Base-by-base conservation (phyloP, 2,329 filamentous ascomycete species). In the Bipolaris cookei region DNA sequence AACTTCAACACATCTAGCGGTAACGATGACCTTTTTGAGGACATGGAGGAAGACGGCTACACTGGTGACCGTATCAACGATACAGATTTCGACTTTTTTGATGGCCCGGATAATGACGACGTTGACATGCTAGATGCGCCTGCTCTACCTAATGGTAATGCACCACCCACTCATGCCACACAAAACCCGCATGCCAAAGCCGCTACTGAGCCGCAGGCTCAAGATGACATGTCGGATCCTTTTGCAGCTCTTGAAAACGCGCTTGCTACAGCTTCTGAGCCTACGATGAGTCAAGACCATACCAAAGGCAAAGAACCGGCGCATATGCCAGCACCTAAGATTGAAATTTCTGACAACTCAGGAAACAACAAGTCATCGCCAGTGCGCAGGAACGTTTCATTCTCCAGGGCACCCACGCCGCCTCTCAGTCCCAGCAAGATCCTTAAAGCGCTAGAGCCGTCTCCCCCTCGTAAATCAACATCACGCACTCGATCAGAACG, bases 11-110 rank as follows among this genome's bases (percentile, higher is more conserved):
- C 64, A 2, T 60, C 65, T 14, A 66, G 59, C 20, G 64, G 61
- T 30, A 71, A 75, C 48, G 84, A 87, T 59, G 85, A 88, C 65
- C 78, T 91, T 4, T 90, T 91, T 68, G 67, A 61, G 43, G 88
- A 90, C 52, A 81, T 90, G 63, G 87, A 87, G 11, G 85, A 84
- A 7, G 88, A 91, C 63, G 84, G 89, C 64, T 91, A 91, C 75
- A 87, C 83, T n/a, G 85, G 87, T n/a, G 84, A 86, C 61, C 85
- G 79, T n/a, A 80, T 94, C n/a, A 92, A 89, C 1, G 91, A 95
- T 65, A 90, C 87, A 5, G 91, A 95, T 69, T 94, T 94, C 72
- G 91, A 85, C 71, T 94, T 93, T 74, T 94, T 94, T 65, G 90
- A 94, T 66, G 87, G 89, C 59, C 82, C 82, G 2, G 79, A 78